Percentiles rank a stretch among this genome's conserved stretches.
These are phyloP conservation scores for Hypoxylon sp. DNA, from an alignment of 2,329 filamentous ascomycete species.

Conservation along the genomic window DNA sequence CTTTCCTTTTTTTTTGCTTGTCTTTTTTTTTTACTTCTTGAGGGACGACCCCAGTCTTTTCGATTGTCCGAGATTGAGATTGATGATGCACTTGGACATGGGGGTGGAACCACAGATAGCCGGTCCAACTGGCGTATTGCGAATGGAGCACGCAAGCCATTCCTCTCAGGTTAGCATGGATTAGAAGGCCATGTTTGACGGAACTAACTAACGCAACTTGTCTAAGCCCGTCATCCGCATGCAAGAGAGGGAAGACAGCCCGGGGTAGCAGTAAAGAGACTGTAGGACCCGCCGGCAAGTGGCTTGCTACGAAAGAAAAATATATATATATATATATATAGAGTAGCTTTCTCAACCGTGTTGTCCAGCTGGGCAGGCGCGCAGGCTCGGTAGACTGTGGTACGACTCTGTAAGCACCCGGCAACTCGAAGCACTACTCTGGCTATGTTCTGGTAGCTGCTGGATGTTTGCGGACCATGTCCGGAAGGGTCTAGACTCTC, in stretches of 20 bases:
- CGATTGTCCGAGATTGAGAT: slow-evolving; percentile 27
- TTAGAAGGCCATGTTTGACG: slow-evolving; percentile 15
- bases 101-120: slow-evolving; percentile 36
- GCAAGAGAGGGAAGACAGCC: slow-evolving; percentile 17
- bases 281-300: slow-evolving; percentile 19
- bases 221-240: slow-evolving; percentile 19
- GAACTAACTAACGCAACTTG: slow-evolving; percentile 23
- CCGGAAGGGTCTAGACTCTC: slow-evolving; percentile 35
- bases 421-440: slow-evolving; percentile 33
- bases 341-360: not conserved
- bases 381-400: not conserved
- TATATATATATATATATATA: not conserved
- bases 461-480: slow-evolving; percentile 12
- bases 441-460: not conserved
- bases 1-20: slow-evolving; percentile 5
- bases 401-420: slow-evolving; percentile 37
- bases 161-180: slow-evolving; percentile 28
- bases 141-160: slow-evolving; percentile 25
- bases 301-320: too few relatives aligned
- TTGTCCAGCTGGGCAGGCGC: not conserved
- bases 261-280: slow-evolving; percentile 28
- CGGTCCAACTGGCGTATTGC: slow-evolving; percentile 26
- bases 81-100: slow-evolving; percentile 31
- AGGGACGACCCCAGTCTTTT: slow-evolving; percentile 23
- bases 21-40: slow-evolving; percentile 6